These are phyloP conservation scores for Cordyceps fumosorosea DNA, from an alignment of 2,329 filamentous ascomycete species.

Conservation along the genomic window DNA sequence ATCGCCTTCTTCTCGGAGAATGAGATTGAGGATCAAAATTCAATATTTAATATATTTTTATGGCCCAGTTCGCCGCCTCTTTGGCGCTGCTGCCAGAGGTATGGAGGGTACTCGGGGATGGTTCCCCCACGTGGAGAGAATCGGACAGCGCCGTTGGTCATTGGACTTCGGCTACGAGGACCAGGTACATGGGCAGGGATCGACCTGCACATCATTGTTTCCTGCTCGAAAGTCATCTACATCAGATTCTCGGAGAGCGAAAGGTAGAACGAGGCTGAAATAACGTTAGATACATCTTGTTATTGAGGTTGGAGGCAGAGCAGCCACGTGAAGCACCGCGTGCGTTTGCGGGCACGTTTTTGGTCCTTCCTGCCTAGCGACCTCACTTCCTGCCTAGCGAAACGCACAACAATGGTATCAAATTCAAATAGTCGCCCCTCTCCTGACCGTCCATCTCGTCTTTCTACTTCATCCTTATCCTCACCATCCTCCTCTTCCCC, in stretches of 20 bases:
- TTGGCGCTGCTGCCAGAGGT: background rate
- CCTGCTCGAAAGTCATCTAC: background rate
- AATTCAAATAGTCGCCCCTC: background rate
- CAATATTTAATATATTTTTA: background rate
- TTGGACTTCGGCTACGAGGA: background rate
- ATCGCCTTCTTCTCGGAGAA: too few relatives aligned
- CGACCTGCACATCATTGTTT: too few relatives aligned
- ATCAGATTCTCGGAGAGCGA: too few relatives aligned
- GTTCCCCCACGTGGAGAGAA: background rate
- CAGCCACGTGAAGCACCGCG: background rate
- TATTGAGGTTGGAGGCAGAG: background rate
- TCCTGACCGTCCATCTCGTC: background rate
- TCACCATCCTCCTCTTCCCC: conserved; percentile 13
- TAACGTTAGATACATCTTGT: background rate
- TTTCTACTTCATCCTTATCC: conserved; percentile 20
- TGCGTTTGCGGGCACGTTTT: background rate
- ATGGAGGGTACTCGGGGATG: background rate
- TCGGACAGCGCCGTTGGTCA: background rate
- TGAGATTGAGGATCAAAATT: background rate
- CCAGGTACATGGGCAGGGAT: background rate
- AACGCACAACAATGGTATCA: background rate
- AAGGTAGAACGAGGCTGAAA: background rate
- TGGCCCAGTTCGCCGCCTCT: background rate
- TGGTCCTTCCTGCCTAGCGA: background rate
- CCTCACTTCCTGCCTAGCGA: background rate